Evolutionary conservation across 768 basidiomycete species (phyloP), one percentile per base, ranked within the genome.

Genomic region (Candolleomyces eurysporus): DNA sequence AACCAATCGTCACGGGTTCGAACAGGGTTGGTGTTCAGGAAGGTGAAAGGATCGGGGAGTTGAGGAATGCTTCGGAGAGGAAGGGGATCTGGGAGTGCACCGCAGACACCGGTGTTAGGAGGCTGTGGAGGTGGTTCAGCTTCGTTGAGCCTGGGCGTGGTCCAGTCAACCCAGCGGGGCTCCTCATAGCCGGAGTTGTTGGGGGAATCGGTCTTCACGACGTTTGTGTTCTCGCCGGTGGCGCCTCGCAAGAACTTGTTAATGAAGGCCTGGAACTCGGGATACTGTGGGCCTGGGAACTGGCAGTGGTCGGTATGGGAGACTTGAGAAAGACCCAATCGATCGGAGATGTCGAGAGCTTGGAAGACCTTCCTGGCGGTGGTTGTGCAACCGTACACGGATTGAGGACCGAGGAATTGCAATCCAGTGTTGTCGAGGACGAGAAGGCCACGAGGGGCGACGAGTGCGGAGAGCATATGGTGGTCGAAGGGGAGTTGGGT

Each of bases 11-110:
- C 78, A 39, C 74, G 73, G 48, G 78, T 81, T 9, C 68, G 60
- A 19, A 79, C 78, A 9, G 72, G 68, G 6, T 72, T 62, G 26
- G 51, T 32, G 16, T 76, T 71, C 26, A 77, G 64, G 70, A 83
- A 83, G 5, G 72, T 71, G 77, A 86, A 86, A 0, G 84, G 84
- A 66, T 84, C 76, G 16, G 79, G 81, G n/a, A 86, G 77, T 51
- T 75, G 76, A 49, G 77, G 56, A 63, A 79, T 77, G 62, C 71
- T 73, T 30, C 63, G 65, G 30, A 75, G 73, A 39, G 62, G 68
- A 31, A 76, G 66, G 14, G 62, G 72, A 31, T 58, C 56, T 0
- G 73, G 74, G 16, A 75, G 67, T 14, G 69, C 49, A 21, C 72
- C 59, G 61, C 75, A 75, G 21, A 61, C 61, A 17, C 64, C 63